Base-by-base conservation (phyloP, 1,284 basidiomycete species). In the Malassezia equina region DNA sequence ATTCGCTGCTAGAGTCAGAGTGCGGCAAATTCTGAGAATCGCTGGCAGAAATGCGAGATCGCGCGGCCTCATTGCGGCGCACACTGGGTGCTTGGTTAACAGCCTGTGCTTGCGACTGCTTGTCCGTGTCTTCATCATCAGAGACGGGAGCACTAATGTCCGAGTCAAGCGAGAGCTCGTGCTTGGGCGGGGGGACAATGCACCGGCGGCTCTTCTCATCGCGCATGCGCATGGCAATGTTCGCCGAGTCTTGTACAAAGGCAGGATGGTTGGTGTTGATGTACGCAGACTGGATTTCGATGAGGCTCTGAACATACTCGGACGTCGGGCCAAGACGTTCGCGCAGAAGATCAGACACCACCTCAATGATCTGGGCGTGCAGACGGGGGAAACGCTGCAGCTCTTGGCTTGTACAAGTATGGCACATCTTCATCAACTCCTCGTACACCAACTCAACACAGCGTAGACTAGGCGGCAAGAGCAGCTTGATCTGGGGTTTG, bases 391-490 rank as follows among this genome's bases (percentile, higher is more conserved):
- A 99, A 21, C 93, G 84, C 81, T 91, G 86, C n/a, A 99, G 80
- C 77, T 96, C 94, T 49, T 82, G 76, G 71, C 85, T 87, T 7
- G 91, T 94, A 78, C 91, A 95, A 74, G 93, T 96, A 76, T 99
- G 94, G 77, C 94, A 98, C 59, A 99, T 94, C 80, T 96, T 96
- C 71, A 99, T 95, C 51, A 99, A 79, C 76, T 99, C 94, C 76
- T 99, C 94, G 75, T 98, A 98, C 11, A 98, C 94, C 61, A 99
- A 78, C 77, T 98, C 94, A 27, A 98, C 94, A 69, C 94, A 99
- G 36, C 93, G 82, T 76, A 95, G 76, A 77, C 87, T 87, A 7
- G 94, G 93, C 5, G 88, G 82, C 76, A 96, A 91, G 57, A 99
- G 79, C 28, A 98, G 80, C 78, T 94, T 94, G 77, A 99, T 96